Conservation (phyloP, 192 early-diverging fungal species). For the Entophlyctis luteolus region DNA sequence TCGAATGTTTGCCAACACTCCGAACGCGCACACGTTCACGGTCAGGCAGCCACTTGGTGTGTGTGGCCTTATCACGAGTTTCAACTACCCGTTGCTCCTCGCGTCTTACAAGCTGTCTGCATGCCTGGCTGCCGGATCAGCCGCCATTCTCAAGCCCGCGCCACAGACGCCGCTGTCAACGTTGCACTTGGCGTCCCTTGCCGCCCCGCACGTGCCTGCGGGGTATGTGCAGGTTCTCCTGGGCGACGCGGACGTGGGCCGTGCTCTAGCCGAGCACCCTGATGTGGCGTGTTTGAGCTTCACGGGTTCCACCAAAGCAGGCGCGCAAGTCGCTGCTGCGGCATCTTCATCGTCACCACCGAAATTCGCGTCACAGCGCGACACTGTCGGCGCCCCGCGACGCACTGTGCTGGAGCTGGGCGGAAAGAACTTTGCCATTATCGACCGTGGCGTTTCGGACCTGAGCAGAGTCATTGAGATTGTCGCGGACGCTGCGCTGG, state of each 20-base stretch:
- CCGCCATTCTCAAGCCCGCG: conserved; percentile 70
- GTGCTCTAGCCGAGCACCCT: conserved; percentile 37
- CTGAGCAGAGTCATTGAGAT: not conserved
- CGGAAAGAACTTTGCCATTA: conserved; percentile 43
- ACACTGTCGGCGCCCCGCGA: conserved; percentile 21
- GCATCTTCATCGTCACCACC: conserved; percentile 36
- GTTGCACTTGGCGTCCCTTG: conserved; percentile 33
- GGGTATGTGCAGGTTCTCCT: conserved; percentile 47
- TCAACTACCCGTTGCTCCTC: conserved; percentile 64
- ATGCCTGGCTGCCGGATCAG: conserved; percentile 65
- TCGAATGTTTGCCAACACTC: conserved; percentile 19
- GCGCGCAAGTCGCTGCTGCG: conserved; percentile 24
- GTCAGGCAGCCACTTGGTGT: conserved; percentile 38
- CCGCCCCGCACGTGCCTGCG: conserved; percentile 35
- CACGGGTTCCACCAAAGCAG: conserved; percentile 39
- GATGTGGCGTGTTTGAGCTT: conserved; percentile 34
- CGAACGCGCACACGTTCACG: conserved; percentile 21
- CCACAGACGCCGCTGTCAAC: conserved; percentile 45
- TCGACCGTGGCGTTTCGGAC: conserved; percentile 8
- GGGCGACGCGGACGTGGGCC: conserved; percentile 37
- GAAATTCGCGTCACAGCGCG: conserved; percentile 56
- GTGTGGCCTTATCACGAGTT: conserved; percentile 48
- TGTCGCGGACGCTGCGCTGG: conserved; percentile 15
- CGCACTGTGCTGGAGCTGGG: conserved; percentile 50
- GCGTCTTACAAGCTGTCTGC: conserved; percentile 75